Conservation (phyloP, 805 yeast species). For the Babjeviella inositovora region DNA sequence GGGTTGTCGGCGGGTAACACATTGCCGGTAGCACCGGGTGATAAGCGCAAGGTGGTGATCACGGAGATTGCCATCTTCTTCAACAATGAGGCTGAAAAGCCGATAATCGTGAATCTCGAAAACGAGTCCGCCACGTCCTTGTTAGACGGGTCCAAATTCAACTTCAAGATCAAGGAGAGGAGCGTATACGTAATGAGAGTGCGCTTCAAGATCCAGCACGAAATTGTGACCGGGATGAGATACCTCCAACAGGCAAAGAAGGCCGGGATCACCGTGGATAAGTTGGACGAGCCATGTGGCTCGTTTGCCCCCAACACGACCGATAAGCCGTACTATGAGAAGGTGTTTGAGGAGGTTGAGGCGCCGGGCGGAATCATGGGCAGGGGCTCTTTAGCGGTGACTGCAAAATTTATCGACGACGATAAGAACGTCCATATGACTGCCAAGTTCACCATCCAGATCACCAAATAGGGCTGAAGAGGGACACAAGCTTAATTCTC, state of each 20-base stretch:
- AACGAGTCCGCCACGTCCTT: slow-evolving; percentile 38
- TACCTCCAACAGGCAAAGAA: slow-evolving; percentile 77
- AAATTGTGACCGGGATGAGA: slow-evolving; percentile 79
- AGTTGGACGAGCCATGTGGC: slow-evolving; percentile 77
- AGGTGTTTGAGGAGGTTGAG: slow-evolving; percentile 44
- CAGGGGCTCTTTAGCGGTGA: slow-evolving; percentile 72
- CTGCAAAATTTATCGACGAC: slow-evolving; percentile 75
- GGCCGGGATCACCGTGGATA: slow-evolving; percentile 78
- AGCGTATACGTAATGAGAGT: slow-evolving; percentile 57
- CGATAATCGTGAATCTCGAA: slow-evolving; percentile 57
- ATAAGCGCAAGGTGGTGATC: slow-evolving; percentile 64
- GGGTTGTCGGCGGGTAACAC: slow-evolving; percentile 50
- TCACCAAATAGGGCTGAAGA: slow-evolving; percentile 37
- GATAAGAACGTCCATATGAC: slow-evolving; percentile 61
- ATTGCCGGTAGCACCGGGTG: slow-evolving; percentile 55
- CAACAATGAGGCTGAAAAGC: slow-evolving; percentile 40
- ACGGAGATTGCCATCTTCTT: slow-evolving; percentile 59
- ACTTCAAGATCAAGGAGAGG: slow-evolving; percentile 67
- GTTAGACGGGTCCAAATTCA: slow-evolving; percentile 32
- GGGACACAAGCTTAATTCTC: too few species aligned
- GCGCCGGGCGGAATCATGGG: slow-evolving; percentile 87
- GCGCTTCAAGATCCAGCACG: slow-evolving; percentile 76
- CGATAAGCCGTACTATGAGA: slow-evolving; percentile 63
- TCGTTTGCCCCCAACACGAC: slow-evolving; percentile 80
- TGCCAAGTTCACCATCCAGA: slow-evolving; percentile 77